Evolutionary conservation across 2,329 filamentous ascomycete species (phyloP).

Genomic region (Diaporthe caulivora): DNA sequence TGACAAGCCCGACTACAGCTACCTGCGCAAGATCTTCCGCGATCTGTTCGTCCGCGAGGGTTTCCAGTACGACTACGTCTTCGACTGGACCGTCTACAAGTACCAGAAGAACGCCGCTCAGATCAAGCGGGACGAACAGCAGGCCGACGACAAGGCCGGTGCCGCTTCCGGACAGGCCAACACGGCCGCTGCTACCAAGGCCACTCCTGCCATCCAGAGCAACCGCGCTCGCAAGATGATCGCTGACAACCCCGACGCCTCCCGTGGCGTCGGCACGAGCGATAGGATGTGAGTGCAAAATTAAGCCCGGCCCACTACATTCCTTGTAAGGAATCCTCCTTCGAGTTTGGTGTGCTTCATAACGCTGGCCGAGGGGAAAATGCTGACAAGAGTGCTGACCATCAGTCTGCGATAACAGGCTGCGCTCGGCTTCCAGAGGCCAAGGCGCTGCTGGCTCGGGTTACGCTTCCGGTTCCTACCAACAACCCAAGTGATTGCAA

Average conservation of each 20-base stretch:
- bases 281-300: conserved; percentile 96
- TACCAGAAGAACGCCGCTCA: conserved; percentile 99
- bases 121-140: conserved; percentile 84
- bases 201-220: conserved; percentile 76
- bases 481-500: conserved; percentile 56
- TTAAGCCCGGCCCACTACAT: conserved; percentile 69
- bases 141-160: conserved; percentile 81
- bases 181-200: conserved; percentile 67
- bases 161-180: conserved; percentile 73
- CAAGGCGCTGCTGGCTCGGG: conserved; percentile 52
- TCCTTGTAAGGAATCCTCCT: conserved; percentile 91
- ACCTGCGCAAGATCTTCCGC: conserved; percentile 99
- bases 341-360: conserved; percentile 84
- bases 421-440: conserved; percentile 85
- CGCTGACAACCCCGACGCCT: conserved; percentile 79
- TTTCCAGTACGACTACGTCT: conserved; percentile 99
- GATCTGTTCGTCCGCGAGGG: conserved; percentile 98
- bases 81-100: conserved; percentile 99
- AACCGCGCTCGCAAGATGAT: conserved; percentile 88
- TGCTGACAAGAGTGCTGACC: conserved; percentile 84
- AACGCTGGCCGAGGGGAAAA: conserved; percentile 81
- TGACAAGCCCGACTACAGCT: conserved; percentile 99
- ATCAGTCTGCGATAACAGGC: conserved; percentile 88
- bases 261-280: conserved; percentile 82
- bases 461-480: conserved; percentile 56